phyloP scores from a whole-genome alignment of 345 rosid species.

The Mangifera indica region DNA sequence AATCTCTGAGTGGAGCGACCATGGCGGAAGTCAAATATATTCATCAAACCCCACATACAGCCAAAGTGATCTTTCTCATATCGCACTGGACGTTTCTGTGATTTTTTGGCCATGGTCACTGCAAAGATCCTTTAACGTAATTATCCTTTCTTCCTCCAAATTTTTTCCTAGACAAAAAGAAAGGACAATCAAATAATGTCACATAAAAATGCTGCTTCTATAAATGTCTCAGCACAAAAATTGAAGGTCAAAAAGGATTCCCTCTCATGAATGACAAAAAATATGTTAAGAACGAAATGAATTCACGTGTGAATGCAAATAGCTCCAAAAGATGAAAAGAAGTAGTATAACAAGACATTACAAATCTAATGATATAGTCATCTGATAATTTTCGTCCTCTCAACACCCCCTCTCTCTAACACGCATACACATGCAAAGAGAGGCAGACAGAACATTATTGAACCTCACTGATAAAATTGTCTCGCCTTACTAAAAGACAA shows the following conservation, averaged over 20 bases:
- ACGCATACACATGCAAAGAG: not conserved
- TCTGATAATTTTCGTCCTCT: not conserved
- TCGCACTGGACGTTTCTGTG: conserved; percentile 46
- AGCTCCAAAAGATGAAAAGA: conserved; percentile 1
- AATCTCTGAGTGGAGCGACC: conserved; percentile 68
- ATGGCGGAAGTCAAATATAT: conserved; percentile 74
- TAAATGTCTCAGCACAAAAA: not conserved
- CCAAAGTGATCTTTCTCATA: conserved; percentile 69
- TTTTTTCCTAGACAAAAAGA: conserved; percentile 16
- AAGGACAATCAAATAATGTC: not conserved
- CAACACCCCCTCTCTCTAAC: not conserved
- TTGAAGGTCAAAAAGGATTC: conserved; percentile 7
- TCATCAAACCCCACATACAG: conserved; percentile 84
- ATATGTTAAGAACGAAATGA: not conserved
- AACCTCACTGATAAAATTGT: conserved; percentile 5
- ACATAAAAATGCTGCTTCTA: not conserved
- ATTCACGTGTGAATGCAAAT: not conserved
- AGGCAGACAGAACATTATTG: not conserved
- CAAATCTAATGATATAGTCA: not conserved
- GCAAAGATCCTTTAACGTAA: not conserved
- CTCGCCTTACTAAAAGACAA: conserved; percentile 3
- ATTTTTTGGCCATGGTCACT: conserved; percentile 50
- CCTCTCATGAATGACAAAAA: conserved; percentile 1
- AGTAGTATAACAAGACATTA: conserved; percentile 6
- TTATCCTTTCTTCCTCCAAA: conserved; percentile 17